Base-by-base conservation (phyloP, 2,329 filamentous ascomycete species). In the Aspergillus latus region DNA sequence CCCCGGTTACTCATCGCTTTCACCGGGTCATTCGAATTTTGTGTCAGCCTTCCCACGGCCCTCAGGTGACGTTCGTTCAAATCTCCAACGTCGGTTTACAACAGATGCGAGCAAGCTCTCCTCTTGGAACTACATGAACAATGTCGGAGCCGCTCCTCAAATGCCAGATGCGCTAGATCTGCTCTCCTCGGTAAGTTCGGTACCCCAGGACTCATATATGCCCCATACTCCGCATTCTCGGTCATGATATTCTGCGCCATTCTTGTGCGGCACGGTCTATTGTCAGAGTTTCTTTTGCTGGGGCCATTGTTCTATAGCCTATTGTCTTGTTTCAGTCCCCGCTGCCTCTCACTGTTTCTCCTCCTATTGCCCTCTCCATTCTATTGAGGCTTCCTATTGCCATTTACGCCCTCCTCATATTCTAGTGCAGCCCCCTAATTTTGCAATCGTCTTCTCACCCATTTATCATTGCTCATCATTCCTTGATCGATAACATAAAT, bases 21-120 rank as follows among this genome's bases (percentile, higher is more conserved):
- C 85, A 66, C 86, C 89, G 61, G 74, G 76, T 72, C 88, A 88
- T 74, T 82, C 84, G 69, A 81, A 79, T 69, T 84, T 86, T 70
- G 80, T 86, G 72, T 80, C 77, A 48, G 83, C 83, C 63, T 80
- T 82, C 62, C 76, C 80, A 57, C 73, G 78, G 55, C 74, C 79
- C 60, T 73, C 82, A 62, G 82, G 85, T 73, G 90, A 96, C 70
- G 83, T 84, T 63, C 87, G 92, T 74, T 84, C 85, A 61, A 87
- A 86, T 66, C 81, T 97, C 72, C 90, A 92, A 75, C 88, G 93
- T 69, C 88, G 93, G 71, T 97, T 97, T 77, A 97, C 93, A 62
- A 94, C 92, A 56, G 95, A 96, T 77, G 87, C 90, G 77, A 82
- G 90, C 76, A 83, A 92, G 82, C 80, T 93, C 76, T 88, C 89